Base-by-base conservation (phyloP, 2,329 filamentous ascomycete species). In the Aspergillus melleus region DNA sequence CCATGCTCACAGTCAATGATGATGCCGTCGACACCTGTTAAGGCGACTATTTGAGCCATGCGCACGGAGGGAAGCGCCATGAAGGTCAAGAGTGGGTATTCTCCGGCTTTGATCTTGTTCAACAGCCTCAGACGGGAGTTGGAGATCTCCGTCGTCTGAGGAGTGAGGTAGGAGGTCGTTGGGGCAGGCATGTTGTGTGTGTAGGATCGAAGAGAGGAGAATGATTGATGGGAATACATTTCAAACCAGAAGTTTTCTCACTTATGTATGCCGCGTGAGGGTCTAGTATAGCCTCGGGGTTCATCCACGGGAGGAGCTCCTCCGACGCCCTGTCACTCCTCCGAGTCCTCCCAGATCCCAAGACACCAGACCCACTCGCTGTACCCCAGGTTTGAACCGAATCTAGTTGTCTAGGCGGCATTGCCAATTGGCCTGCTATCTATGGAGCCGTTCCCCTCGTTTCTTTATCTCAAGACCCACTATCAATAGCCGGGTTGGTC, bases 11-110 rank as follows among this genome's bases (percentile, higher is more conserved):
- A 67, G 52, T 70, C 68, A 16, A 70, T 78, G 9, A 91, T 84
- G 81, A 87, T 90, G 24, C 66, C 68, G 69, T 90, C 88, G 1
- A 88, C 80, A 0, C 86, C 88, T 2, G 82, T 83, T n/a, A 85
- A 78, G 2, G 88, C 87, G 52, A 91, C 76, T 19, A 83, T 78
- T 59, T 84, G 81, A 39, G 81, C 81, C 60, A 74, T 70, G 44
- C 81, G 77, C 1, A 82, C 72, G 0, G 79, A 81, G 3, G 79
- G 78, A 9, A 83, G 72, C 29, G 76, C 80, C 67, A 83, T 72
- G 65, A 84, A 83, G 4, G 80, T 83, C 78, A 82, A 76, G 3
- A 82, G 59, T 0, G 80, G 80, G 59, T 71, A 78, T 24, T 75
- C 71, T 24, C 72, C 73, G 14, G 71, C 64, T 57, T 69, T 74